Evolutionary conservation across 345 rosid species (phyloP).

Genomic region (Cardamine occulta): DNA sequence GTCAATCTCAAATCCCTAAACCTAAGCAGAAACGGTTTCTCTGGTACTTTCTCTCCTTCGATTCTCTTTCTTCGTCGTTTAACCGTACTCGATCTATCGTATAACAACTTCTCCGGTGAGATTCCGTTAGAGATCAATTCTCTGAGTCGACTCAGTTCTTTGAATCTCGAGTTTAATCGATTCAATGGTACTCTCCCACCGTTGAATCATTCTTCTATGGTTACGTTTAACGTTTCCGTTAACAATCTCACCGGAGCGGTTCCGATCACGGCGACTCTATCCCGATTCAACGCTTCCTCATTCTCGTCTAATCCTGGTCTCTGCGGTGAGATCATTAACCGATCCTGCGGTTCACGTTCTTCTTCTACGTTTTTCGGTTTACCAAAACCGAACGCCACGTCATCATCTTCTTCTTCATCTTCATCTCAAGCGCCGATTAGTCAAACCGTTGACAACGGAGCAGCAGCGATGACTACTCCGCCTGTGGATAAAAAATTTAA

Average conservation of each 20-base stretch:
- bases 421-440: slow-evolving; percentile 50
- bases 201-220: slow-evolving; percentile 59
- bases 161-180: slow-evolving; percentile 64
- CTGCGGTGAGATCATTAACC: slow-evolving; percentile 78
- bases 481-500: slow-evolving; percentile 43
- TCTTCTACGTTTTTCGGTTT: slow-evolving; percentile 65
- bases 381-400: slow-evolving; percentile 41
- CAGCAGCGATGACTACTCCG: slow-evolving; percentile 40
- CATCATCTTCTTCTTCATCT: slow-evolving; percentile 22
- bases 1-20: slow-evolving; percentile 62
- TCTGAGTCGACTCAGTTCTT: slow-evolving; percentile 60
- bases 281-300: slow-evolving; percentile 58
- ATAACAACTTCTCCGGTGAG: slow-evolving; percentile 57
- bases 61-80: slow-evolving; percentile 60
- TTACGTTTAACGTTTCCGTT: slow-evolving; percentile 68
- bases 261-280: slow-evolving; percentile 69
- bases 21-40: slow-evolving; percentile 57
- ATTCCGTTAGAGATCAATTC: slow-evolving; percentile 57
- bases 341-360: slow-evolving; percentile 55
- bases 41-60: slow-evolving; percentile 62
- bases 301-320: slow-evolving; percentile 63
- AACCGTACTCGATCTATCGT: slow-evolving; percentile 64
- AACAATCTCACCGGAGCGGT: slow-evolving; percentile 72
- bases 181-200: slow-evolving; percentile 70
- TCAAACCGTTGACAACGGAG: slow-evolving; percentile 52